Evolutionary conservation across 2,329 filamentous ascomycete genomes (phyloP).

Genomic region (Sodiomyces alkalinus): DNA sequence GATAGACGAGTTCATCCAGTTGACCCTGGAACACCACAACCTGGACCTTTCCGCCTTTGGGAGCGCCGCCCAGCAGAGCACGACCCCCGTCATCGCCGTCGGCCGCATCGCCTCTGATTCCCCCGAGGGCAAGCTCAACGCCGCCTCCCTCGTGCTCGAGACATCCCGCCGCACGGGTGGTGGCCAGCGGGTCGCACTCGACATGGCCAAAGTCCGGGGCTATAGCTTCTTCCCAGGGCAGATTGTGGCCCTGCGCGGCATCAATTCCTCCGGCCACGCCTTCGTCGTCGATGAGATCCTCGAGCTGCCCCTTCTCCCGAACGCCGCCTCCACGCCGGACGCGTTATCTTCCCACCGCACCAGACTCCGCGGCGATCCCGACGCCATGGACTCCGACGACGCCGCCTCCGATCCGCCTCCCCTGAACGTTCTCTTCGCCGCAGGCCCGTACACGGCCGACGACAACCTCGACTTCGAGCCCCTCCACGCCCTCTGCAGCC

Average conservation of each 20-base stretch:
- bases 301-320: constrained; percentile 56
- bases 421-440: constrained; percentile 60
- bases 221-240: constrained; percentile 92
- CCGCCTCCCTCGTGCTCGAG: constrained; percentile 74
- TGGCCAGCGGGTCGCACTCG: constrained; percentile 67
- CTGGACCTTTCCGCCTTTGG: constrained; percentile 73
- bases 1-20: constrained; percentile 74
- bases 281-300: constrained; percentile 71
- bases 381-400: constrained; percentile 47
- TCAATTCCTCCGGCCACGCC: constrained; percentile 71
- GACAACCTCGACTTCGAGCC: constrained; percentile 86
- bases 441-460: constrained; percentile 85
- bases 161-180: constrained; percentile 73
- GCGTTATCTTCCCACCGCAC: constrained; percentile 55
- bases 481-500: constrained; percentile 63
- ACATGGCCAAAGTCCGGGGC: constrained; percentile 47
- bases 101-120: constrained; percentile 85
- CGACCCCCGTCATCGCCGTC: constrained; percentile 74
- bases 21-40: constrained; percentile 59
- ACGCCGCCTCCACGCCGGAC: constrained; percentile 52
- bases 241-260: constrained; percentile 74
- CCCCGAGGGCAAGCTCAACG: constrained; percentile 72
- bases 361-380: constrained; percentile 48
- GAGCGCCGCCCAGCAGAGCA: constrained; percentile 72
- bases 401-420: constrained; percentile 43